Evolutionary conservation across 192 early-diverging fungal genomes (phyloP).

Genomic region (Podila epicladia): DNA sequence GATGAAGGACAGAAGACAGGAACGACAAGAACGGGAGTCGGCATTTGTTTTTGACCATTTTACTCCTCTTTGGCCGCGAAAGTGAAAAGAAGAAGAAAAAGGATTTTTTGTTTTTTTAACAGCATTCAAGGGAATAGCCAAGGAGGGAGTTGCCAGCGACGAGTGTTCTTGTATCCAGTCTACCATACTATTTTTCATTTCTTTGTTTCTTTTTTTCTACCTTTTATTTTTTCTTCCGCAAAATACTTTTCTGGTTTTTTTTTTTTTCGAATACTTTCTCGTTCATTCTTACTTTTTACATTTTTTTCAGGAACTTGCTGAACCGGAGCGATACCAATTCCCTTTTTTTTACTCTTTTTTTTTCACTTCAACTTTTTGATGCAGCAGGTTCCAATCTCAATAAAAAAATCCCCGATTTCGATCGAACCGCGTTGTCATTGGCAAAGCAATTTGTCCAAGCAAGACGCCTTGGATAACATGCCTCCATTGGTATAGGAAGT

Average conservation of each 20-base stretch:
- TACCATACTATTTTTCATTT: too few relatives aligned
- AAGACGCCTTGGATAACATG: too few relatives aligned
- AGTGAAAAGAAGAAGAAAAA: constrained; percentile 10
- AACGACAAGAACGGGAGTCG: too few relatives aligned
- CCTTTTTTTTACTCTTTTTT: constrained; percentile 33
- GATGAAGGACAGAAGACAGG: constrained; percentile 9
- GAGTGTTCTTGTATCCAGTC: too few relatives aligned
- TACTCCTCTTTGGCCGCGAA: constrained; percentile 1
- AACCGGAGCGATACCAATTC: constrained; percentile 31
- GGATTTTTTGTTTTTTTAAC: too few relatives aligned
- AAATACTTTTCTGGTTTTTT: background rate
- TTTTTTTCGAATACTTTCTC: constrained; percentile 5
- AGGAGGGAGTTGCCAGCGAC: background rate
- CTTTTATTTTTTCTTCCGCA: constrained; percentile 3
- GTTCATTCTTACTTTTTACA: constrained; percentile 6
- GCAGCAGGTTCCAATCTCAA: too few relatives aligned
- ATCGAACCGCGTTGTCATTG: too few relatives aligned
- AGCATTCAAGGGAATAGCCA: constrained; percentile 24
- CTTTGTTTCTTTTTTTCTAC: background rate
- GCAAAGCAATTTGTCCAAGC: too few relatives aligned
- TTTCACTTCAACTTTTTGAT: constrained; percentile 2
- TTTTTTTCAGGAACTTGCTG: constrained; percentile 18
- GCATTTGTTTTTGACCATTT: too few relatives aligned
- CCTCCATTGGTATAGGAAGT: too few relatives aligned
- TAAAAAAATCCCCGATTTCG: too few relatives aligned